Conservation (phyloP, 495 filamentous ascomycete genomes). For the Podospora australis region DNA sequence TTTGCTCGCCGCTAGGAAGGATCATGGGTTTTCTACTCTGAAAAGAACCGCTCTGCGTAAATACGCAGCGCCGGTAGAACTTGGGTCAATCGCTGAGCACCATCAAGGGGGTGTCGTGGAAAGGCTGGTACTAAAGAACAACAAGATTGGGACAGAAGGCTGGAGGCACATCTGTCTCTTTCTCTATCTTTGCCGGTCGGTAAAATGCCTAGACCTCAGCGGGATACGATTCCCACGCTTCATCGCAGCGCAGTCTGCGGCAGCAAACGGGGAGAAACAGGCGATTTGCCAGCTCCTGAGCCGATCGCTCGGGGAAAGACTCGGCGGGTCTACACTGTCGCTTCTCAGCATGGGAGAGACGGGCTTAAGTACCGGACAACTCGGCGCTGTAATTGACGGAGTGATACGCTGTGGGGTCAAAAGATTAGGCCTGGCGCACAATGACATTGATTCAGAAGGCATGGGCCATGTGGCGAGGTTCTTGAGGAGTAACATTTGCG, state of each 20-base stretch:
- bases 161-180: constrained; percentile 92
- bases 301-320: constrained; percentile 67
- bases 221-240: constrained; percentile 70
- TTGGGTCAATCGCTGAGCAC: no score
- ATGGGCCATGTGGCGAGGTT: constrained; percentile 70
- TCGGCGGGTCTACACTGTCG: constrained; percentile 69
- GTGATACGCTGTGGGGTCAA: constrained; percentile 64
- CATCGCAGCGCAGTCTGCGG: constrained; percentile 4
- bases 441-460: constrained; percentile 64
- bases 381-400: constrained; percentile 69
- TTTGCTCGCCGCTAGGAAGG: constrained; percentile 69
- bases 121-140: constrained; percentile 84
- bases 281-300: constrained; percentile 49
- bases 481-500: constrained; percentile 65
- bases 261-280: constrained; percentile 4
- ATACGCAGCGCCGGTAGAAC: no score
- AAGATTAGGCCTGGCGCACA: constrained; percentile 76
- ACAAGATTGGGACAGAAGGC: constrained; percentile 77
- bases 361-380: constrained; percentile 58
- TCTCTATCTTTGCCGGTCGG: constrained; percentile 76
- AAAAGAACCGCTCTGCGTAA: no score
- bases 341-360: constrained; percentile 80
- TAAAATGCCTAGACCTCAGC: constrained; percentile 81
- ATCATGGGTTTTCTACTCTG: constrained; percentile 27
- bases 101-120: constrained; percentile 68